Conservation (phyloP, 2,329 filamentous ascomycete genomes). For the Colletotrichum gigasporum region DNA sequence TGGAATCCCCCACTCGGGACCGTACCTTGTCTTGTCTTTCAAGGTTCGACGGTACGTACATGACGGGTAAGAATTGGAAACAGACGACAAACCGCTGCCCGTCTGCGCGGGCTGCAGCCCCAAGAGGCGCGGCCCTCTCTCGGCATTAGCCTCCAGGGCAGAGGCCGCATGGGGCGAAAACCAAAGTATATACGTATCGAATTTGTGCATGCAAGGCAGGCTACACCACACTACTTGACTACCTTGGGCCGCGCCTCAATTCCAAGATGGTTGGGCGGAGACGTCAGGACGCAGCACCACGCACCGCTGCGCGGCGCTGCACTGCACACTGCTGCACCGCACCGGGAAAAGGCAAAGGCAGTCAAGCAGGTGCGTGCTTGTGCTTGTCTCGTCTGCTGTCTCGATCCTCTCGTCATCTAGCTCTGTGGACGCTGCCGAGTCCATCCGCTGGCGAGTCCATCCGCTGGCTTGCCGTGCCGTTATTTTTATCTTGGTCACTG, state of each 20-base stretch:
- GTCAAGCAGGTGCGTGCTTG: background rate
- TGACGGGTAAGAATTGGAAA: conserved; percentile 30
- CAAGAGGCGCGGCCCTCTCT: conserved; percentile 32
- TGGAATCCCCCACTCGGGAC: conserved; percentile 26
- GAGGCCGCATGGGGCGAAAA: conserved; percentile 28
- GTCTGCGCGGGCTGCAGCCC: conserved; percentile 30
- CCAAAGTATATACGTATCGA: conserved; percentile 13
- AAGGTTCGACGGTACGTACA: conserved; percentile 27
- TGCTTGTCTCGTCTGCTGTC: conserved; percentile 5
- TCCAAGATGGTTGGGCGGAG: conserved; percentile 22
- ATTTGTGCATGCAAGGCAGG: conserved; percentile 21
- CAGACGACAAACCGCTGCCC: conserved; percentile 30
- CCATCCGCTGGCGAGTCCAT: background rate
- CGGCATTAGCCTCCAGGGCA: conserved; percentile 31
- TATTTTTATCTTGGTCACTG: conserved; percentile 12
- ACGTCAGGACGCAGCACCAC: conserved; percentile 23
- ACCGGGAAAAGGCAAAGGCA: background rate
- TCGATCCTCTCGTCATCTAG: background rate
- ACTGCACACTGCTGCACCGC: conserved; percentile 2
- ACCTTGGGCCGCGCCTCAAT: conserved; percentile 19
- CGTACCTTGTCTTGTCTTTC: conserved; percentile 27
- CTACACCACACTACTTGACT: conserved; percentile 4
- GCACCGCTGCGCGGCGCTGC: conserved; percentile 6
- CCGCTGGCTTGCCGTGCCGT: conserved; percentile 9
- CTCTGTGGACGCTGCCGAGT: background rate